phyloP scores from a whole-genome alignment of 1,284 basidiomycete species.

The Rhizoctonia solani region DNA sequence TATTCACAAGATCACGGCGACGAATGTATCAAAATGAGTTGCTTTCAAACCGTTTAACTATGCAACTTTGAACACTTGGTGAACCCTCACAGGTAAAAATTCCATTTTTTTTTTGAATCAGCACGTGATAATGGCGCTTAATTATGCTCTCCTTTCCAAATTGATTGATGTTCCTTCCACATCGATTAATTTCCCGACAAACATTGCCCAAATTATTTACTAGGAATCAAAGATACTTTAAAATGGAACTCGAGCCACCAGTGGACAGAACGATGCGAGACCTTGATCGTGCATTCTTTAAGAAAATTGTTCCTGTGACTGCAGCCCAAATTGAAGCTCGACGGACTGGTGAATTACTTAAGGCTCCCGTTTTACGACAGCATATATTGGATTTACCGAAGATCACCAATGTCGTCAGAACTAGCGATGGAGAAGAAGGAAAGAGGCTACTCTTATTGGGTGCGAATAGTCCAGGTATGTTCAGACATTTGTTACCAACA shows the following conservation, averaged over 20 bases:
- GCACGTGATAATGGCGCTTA: no score
- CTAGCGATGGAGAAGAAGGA: constrained; percentile 52
- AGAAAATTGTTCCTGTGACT: constrained; percentile 64
- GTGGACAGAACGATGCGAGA: constrained; percentile 44
- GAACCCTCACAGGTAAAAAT: no score
- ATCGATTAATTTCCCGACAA: no score
- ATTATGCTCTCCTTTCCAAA: no score
- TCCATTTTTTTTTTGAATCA: no score
- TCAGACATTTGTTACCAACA: constrained; percentile 27
- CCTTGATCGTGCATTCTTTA: constrained; percentile 69
- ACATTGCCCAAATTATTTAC: no score
- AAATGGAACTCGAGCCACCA: constrained; percentile 43
- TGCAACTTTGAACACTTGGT: no score
- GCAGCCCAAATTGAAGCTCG: constrained; percentile 65
- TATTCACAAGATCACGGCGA: no score
- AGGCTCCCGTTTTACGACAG: background rate
- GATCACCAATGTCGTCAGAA: constrained; percentile 45
- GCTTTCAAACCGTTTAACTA: no score
- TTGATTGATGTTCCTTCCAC: constrained; percentile 24
- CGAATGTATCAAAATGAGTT: no score
- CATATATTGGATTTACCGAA: constrained; percentile 22
- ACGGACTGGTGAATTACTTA: constrained; percentile 58
- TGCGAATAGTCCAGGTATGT: constrained; percentile 60
- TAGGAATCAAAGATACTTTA: no score
- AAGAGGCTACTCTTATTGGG: constrained; percentile 66